Evolutionary conservation across 192 early-diverging fungal genomes (phyloP), one percentile per base, ranked within the genome.

Genomic region (Podila epicladia): DNA sequence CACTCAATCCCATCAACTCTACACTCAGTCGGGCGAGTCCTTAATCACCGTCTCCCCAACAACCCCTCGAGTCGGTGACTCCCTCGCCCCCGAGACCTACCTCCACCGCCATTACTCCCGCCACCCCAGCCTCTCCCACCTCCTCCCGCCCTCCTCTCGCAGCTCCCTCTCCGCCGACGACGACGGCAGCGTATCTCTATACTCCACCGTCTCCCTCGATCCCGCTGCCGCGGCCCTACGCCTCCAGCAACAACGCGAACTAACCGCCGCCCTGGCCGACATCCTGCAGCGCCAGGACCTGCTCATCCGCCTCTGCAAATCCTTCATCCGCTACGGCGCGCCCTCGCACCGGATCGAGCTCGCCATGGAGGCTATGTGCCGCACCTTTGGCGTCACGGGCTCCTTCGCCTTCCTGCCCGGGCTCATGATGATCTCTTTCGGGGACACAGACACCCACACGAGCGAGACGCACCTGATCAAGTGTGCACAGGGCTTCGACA

Each of bases 391-490:
- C n/a, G 75, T 94, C 33, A 86, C 91, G 33, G 92, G 90, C 0
- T 88, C 86, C 22, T 92, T 92, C 65, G 88, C 89, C 41, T 87
- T 87, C 49, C 72, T 94, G 57, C 93, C 92, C 0, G 91, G 91
- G 0, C 72, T 94, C 64, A 91, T 93, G 73, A 88, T 94, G 78
- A 87, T 93, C 33, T 89, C 88, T 17, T 94, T 94, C 82, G 90
- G 92, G 38, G 91, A 94, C 72, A 74, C 88, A 9, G 93, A 93
- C 61, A 94, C 93, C 2, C 89, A 93, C 35, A 90, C 93, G 5
- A 92, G 90, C 17, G 93, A 93, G 67, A 94, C 92, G 1, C 92
- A 93, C 50, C 71, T 94, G 11, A 89, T 94, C 66, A 87, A 90
- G 31, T 84, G 83, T 29, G 65, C 85, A 2, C 73, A 85, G 4